A percentile compares a stretch with the other conserved stretches of the same genome.
Evolutionary conservation across 345 rosid species (phyloP).

Genomic region (Crucihimalaya himalaica): DNA sequence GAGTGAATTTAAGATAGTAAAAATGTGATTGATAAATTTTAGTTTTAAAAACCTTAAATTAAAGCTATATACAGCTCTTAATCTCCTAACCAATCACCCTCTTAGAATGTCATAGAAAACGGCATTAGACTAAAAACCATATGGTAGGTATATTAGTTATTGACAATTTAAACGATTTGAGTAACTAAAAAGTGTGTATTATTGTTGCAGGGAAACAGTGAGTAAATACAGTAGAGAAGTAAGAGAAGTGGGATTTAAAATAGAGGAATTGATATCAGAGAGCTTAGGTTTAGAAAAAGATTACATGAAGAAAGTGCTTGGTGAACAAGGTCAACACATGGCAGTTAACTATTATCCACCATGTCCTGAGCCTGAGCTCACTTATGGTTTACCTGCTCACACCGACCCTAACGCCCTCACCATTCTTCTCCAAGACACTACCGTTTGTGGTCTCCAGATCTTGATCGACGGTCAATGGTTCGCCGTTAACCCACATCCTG

Average conservation of each 20-base stretch:
- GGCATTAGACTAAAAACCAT: too few relatives aligned
- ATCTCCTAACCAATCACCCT: too few relatives aligned
- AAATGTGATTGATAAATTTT: too few relatives aligned
- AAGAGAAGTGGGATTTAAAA: constrained; percentile 57
- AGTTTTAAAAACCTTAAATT: too few relatives aligned
- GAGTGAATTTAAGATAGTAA: too few relatives aligned
- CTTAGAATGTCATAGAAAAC: too few relatives aligned
- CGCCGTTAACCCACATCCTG: constrained; percentile 73
- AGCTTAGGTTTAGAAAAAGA: constrained; percentile 77
- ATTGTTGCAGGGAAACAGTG: constrained; percentile 54
- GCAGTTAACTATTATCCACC: constrained; percentile 90
- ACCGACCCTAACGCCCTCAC: constrained; percentile 93
- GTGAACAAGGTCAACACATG: constrained; percentile 98
- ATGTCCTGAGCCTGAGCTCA: constrained; percentile 89
- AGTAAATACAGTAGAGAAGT: constrained; percentile 61
- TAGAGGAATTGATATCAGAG: constrained; percentile 84
- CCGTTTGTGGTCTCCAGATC: constrained; percentile 80
- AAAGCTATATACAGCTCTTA: too few relatives aligned
- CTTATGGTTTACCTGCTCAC: constrained; percentile 87
- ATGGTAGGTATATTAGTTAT: background rate
- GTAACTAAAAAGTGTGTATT: background rate
- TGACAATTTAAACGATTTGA: background rate
- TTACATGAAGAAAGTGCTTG: constrained; percentile 49
- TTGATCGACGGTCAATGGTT: constrained; percentile 76
- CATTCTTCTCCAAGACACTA: constrained; percentile 78